These are phyloP conservation scores for Cantharellus cinnabarinus DNA, from an alignment of 768 basidiomycete genomes.

Conservation along the genomic window DNA sequence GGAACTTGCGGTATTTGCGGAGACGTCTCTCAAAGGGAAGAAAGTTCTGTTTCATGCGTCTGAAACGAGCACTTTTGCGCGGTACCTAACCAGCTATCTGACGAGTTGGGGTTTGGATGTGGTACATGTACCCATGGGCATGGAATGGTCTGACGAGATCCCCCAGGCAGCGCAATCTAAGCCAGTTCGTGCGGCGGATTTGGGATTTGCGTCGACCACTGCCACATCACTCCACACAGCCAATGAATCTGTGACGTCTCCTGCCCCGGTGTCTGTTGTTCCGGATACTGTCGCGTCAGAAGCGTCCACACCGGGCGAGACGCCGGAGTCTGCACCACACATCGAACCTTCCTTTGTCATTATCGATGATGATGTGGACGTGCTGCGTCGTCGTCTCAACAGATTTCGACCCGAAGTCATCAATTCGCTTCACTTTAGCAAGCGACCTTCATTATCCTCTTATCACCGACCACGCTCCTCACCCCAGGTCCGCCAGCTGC, in stretches of 20 bases:
- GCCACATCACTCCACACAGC: neutral
- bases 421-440: slow-evolving; percentile 11
- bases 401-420: slow-evolving; percentile 35
- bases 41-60: slow-evolving; percentile 70
- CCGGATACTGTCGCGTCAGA: neutral
- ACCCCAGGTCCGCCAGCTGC: slow-evolving; percentile 44
- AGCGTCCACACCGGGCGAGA: neutral
- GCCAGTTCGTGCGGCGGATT: neutral
- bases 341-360: slow-evolving; percentile 47
- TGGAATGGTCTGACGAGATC: neutral
- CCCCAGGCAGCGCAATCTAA: neutral
- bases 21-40: slow-evolving; percentile 53
- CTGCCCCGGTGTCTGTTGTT: neutral
- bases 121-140: slow-evolving; percentile 34
- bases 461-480: slow-evolving; percentile 64
- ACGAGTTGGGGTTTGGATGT: slow-evolving; percentile 93
- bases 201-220: neutral
- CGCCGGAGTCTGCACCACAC: slow-evolving; percentile 2
- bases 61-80: slow-evolving; percentile 74
- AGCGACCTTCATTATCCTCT: slow-evolving; percentile 45
- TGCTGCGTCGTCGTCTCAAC: slow-evolving; percentile 55
- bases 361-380: slow-evolving; percentile 78
- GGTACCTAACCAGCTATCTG: slow-evolving; percentile 80
- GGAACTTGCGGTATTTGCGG: slow-evolving; percentile 60
- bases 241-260: neutral